Percentiles rank a stretch among this genome's conserved stretches.
Conservation (phyloP, 768 basidiomycete genomes). For the Thelephora ganbajun region DNA sequence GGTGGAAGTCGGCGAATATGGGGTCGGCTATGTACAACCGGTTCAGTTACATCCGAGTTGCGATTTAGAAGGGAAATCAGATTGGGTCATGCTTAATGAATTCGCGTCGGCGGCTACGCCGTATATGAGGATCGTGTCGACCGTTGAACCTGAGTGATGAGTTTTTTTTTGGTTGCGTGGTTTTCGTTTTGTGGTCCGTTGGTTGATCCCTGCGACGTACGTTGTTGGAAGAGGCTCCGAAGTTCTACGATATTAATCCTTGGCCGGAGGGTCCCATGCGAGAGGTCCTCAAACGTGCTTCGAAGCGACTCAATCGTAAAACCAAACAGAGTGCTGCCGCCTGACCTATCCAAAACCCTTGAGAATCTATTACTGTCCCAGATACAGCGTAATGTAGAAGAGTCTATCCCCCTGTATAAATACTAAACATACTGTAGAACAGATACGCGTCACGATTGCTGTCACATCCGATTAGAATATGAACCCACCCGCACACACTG, state of each 20-base stretch:
- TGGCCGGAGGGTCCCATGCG: slow-evolving; percentile 5
- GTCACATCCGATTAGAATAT: too few relatives aligned
- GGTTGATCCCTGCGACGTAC: slow-evolving; percentile 15
- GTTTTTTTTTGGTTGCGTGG: slow-evolving; percentile 9
- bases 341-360: too few relatives aligned
- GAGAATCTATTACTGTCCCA: too few relatives aligned
- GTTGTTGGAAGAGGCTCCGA: slow-evolving; percentile 38
- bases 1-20: too few relatives aligned
- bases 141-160: slow-evolving; percentile 78
- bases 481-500: too few relatives aligned
- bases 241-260: slow-evolving; percentile 8
- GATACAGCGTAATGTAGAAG: too few relatives aligned
- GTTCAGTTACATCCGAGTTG: slow-evolving; percentile 78
- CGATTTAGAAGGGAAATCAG: slow-evolving; percentile 74
- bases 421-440: too few relatives aligned
- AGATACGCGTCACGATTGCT: too few relatives aligned
- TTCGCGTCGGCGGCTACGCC: slow-evolving; percentile 83
- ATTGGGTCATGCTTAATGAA: slow-evolving; percentile 90
- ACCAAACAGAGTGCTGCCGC: too few relatives aligned
- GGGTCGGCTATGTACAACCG: slow-evolving; percentile 58
- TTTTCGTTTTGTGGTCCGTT: background rate
- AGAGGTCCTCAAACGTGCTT: background rate
- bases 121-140: slow-evolving; percentile 87
- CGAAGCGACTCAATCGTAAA: too few relatives aligned
- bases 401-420: too few relatives aligned